Base-by-base conservation (phyloP, 306 rosid species). In the Prunus mongolica region DNA sequence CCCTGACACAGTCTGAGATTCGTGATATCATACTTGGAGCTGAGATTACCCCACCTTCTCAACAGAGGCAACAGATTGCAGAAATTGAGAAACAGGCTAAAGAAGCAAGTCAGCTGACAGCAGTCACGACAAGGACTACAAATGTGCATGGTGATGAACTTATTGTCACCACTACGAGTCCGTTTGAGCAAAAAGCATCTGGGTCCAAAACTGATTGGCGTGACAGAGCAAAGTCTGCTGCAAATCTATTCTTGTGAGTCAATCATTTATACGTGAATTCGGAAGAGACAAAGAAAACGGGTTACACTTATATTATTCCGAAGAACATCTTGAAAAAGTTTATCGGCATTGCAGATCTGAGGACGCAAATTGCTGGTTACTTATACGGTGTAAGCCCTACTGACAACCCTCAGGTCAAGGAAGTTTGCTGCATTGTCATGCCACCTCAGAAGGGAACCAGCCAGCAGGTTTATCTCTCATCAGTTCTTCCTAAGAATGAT, bases 131-230 rank as follows among this genome's bases (percentile, higher is more conserved):
- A 2, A 91, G 71, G 79, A 96, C 99, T 24, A 89, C 97, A 19
- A 96, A 96, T 84, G 97, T 92, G 71, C 97, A 91, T 32, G 99
- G 99, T 81, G 98, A 92, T 78, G 97, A 91, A 78, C 97, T 96
- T 47, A 91, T 96, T 76, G 98, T 92, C 57, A 92, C 97, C 46
- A 96, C 99, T 49, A 96, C 98, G 19, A 96, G 98, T 88, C 99
- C 99, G 10, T 92, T 89, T 73, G 99, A 96, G 89, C 96, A 91
- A 88, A 85, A 90, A 76, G 96, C 92, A 55, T 92, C 86, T 89
- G 96, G 93, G 64, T 92, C 99, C 9, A 96, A 96, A 86, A 96
- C 99, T 67, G 99, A 96, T 76, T 96, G 99, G 99, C 97, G 98
- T 92, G 99, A 92, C 82, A 88, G 99, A 78, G 98, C 99, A 72